Percentiles rank a stretch among this genome's conserved stretches.
Conservation (phyloP, 1,284 basidiomycete genomes). For the Chondrostereum purpureum region DNA sequence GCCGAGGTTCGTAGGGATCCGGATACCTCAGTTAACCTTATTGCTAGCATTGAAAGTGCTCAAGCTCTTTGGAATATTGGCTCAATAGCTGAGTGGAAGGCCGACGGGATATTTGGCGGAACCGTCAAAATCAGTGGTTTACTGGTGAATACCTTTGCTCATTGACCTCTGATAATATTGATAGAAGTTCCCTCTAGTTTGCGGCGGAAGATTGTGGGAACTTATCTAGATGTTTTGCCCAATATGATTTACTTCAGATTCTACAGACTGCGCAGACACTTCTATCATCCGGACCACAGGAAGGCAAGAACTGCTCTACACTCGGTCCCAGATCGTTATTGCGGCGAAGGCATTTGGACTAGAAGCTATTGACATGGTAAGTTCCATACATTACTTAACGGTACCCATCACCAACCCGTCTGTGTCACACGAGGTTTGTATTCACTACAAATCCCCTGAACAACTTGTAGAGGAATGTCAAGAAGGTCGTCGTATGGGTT, state of each 20-base stretch:
- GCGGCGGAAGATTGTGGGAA: constrained; percentile 88
- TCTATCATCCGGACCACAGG: constrained; percentile 75
- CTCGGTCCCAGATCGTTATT: constrained; percentile 80
- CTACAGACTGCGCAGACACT: constrained; percentile 79
- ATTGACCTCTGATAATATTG: constrained; percentile 8
- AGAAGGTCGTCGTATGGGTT: constrained; percentile 76
- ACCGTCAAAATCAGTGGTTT: constrained; percentile 51
- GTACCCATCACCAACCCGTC: constrained; percentile 7
- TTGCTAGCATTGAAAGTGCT: constrained; percentile 81
- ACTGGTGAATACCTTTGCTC: constrained; percentile 36
- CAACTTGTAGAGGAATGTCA: constrained; percentile 71
- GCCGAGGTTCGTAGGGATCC: constrained; percentile 20
- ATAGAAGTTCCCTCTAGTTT: constrained; percentile 44
- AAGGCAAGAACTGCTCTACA: constrained; percentile 74
- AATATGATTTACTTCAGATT: constrained; percentile 5
- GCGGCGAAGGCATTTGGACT: constrained; percentile 82
- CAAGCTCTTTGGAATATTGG: constrained; percentile 54
- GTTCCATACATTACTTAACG: constrained; percentile 1
- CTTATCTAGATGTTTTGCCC: constrained; percentile 6
- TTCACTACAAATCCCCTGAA: constrained; percentile 77
- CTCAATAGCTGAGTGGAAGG: constrained; percentile 59
- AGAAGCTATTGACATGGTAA: constrained; percentile 85
- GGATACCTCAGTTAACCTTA: constrained; percentile 39
- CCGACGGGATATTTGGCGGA: constrained; percentile 31
- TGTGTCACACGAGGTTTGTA: constrained; percentile 60